A percentile compares a stretch with the other conserved stretches of the same genome.
These are phyloP conservation scores for Citrus unshiu DNA, from an alignment of 345 rosid genomes.

Conservation along the genomic window DNA sequence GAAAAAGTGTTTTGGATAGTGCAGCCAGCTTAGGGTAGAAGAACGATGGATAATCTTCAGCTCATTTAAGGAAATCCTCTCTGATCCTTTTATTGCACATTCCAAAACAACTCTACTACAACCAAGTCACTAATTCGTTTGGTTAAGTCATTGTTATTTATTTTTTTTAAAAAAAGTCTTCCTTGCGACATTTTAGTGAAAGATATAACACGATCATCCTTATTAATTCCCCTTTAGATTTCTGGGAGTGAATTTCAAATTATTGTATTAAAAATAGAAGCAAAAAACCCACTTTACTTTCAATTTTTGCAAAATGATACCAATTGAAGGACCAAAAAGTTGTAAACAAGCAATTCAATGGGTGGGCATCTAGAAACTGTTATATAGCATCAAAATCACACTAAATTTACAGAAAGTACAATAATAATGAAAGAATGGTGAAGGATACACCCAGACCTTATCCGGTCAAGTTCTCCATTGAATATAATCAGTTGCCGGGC, in stretches of 20 bases:
- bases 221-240: background rate
- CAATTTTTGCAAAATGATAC: background rate
- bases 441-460: slow-evolving; percentile 98
- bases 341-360: background rate
- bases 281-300: background rate
- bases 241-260: background rate
- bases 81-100: background rate
- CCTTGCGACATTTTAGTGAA: background rate
- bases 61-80: slow-evolving; percentile 32
- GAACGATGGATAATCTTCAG: slow-evolving; percentile 79
- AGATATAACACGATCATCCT: background rate
- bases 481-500: slow-evolving; percentile 66
- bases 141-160: no score
- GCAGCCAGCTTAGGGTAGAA: slow-evolving; percentile 94
- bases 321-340: background rate
- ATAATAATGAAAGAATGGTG: background rate
- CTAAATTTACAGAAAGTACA: background rate
- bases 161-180: no score
- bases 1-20: slow-evolving; percentile 67
- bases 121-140: background rate
- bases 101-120: background rate
- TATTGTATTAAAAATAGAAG: background rate
- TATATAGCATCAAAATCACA: background rate
- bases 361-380: background rate
- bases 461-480: slow-evolving; percentile 94